Evolutionary conservation across 1,284 basidiomycete species (phyloP).

Genomic region (Peniophora sp.): DNA sequence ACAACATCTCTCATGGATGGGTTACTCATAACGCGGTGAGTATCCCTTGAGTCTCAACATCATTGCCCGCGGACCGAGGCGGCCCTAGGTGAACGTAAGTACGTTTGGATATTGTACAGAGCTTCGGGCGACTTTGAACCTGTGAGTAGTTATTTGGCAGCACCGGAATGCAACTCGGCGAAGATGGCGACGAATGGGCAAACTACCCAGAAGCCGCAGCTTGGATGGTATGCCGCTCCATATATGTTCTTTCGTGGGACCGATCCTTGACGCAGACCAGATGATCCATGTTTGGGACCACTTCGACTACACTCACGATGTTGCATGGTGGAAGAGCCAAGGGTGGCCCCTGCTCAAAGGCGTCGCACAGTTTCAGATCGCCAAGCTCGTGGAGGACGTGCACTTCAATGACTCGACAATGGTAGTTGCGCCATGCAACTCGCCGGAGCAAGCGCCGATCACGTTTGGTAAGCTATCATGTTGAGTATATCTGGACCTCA

Average conservation of each 20-base stretch:
- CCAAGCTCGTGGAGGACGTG: constrained; percentile 56
- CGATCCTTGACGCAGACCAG: constrained; percentile 49
- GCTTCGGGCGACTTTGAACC: too few species aligned
- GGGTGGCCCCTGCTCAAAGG: constrained; percentile 65
- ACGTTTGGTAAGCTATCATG: constrained; percentile 55
- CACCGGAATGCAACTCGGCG: constrained; percentile 60
- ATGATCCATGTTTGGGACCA: constrained; percentile 72
- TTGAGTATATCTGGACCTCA: too few species aligned
- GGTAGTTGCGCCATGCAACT: constrained; percentile 66
- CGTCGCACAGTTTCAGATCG: constrained; percentile 61
- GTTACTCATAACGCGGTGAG: constrained; percentile 61
- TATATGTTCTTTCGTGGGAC: constrained; percentile 36
- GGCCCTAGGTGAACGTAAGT: constrained; percentile 51
- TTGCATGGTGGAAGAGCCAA: constrained; percentile 59
- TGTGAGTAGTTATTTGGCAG: constrained; percentile 63
- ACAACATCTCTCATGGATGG: constrained; percentile 63
- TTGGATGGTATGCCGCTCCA: constrained; percentile 36
- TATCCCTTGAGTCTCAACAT: neutral
- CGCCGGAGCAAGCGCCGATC: constrained; percentile 62
- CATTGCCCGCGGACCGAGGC: constrained; percentile 27
- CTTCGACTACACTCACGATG: constrained; percentile 62
- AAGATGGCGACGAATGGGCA: too few species aligned
- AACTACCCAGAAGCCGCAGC: too few species aligned
- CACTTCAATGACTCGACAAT: constrained; percentile 63
- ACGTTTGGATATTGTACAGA: too few species aligned